Conservation (phyloP, 2,329 filamentous ascomycete genomes). For the Phialocephala sp. region DNA sequence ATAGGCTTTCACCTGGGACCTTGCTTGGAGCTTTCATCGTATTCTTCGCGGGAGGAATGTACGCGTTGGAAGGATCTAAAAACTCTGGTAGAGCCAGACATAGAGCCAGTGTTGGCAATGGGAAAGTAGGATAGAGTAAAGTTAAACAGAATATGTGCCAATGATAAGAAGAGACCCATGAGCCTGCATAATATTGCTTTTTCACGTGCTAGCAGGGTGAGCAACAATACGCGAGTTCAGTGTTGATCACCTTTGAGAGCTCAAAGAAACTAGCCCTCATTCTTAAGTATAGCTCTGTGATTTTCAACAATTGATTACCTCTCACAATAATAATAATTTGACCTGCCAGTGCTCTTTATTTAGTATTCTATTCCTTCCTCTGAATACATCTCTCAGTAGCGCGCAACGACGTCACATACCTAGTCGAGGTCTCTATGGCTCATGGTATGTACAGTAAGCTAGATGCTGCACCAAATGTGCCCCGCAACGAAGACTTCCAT, state of each 20-base stretch:
- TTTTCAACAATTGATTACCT: not conserved
- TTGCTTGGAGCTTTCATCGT: slow-evolving; percentile 82
- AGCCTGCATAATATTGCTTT: slow-evolving; percentile 2
- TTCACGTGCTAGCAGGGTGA: slow-evolving; percentile 9
- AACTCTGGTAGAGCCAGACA: slow-evolving; percentile 46
- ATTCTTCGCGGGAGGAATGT: slow-evolving; percentile 88
- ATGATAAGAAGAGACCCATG: slow-evolving; percentile 10
- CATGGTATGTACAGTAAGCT: slow-evolving; percentile 15
- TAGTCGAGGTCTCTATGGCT: slow-evolving; percentile 12
- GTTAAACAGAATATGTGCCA: slow-evolving; percentile 13
- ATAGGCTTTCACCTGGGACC: slow-evolving; percentile 77
- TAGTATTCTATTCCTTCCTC: not conserved
- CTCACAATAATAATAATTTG: not conserved
- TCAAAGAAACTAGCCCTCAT: slow-evolving; percentile 5
- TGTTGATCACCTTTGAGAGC: not conserved
- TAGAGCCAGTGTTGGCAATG: slow-evolving; percentile 38
- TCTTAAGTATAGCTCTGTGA: slow-evolving; percentile 1
- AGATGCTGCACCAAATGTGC: not conserved
- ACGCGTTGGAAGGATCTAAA: slow-evolving; percentile 70
- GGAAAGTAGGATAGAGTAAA: slow-evolving; percentile 39
- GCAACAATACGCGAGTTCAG: slow-evolving; percentile 12
- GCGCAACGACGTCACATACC: not conserved
- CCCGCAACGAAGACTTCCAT: not conserved
- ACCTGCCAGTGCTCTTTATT: not conserved
- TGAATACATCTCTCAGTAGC: no score